Base-by-base conservation (phyloP, 345 rosid genomes). In the Barbarea vulgaris region DNA sequence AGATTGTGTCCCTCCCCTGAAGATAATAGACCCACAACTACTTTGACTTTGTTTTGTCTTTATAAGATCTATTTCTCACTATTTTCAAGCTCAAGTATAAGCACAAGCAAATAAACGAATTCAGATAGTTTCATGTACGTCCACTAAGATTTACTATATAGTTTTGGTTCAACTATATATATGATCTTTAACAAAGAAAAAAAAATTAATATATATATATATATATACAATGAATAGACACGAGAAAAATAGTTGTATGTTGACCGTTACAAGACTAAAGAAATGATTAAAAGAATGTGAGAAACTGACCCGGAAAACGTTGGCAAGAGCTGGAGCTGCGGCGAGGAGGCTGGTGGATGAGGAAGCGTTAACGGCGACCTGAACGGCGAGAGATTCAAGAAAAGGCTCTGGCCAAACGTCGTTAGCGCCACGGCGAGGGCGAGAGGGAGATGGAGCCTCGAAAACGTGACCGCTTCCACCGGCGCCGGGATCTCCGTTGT, bases 391-490 rank as follows among this genome's bases (percentile, higher is more conserved):
- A 37, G 93, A 89, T 76, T 95, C 99, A 14, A 95, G 76, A 57
- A 95, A 88, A 63, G 92, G 97, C 64, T 90, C 97, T 0, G 97
- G 99, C 99, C 99, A 95, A 7, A 85, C 85, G 17, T 91, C 98
- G 76, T 82, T 86, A 44, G 54, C 67, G 31, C 78, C 82, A 31
- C 84, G 87, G 13, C 81, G 88, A 31, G 88, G 86, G 10, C 85
- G 70, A 44, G 86, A 80, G 0, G 88, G 83, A 3, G 96, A 90
- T 5, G 88, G 93, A 64, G 88, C 96, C 19, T 83, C 86, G 63
- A 71, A 87, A 55, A 81, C 77, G 6, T 70, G 78, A 15, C 77
- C 59, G 18, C 80, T 36, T 66, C 59, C 67, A 47, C 27, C 73
- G 3, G 76, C 58, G 4, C 25, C 56, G 60, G 79, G 64, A 9